A percentile compares a stretch with the other conserved stretches of the same genome.
phyloP scores from a whole-genome alignment of 192 early-diverging fungal genomes.

The Coemansia guatemalensis region DNA sequence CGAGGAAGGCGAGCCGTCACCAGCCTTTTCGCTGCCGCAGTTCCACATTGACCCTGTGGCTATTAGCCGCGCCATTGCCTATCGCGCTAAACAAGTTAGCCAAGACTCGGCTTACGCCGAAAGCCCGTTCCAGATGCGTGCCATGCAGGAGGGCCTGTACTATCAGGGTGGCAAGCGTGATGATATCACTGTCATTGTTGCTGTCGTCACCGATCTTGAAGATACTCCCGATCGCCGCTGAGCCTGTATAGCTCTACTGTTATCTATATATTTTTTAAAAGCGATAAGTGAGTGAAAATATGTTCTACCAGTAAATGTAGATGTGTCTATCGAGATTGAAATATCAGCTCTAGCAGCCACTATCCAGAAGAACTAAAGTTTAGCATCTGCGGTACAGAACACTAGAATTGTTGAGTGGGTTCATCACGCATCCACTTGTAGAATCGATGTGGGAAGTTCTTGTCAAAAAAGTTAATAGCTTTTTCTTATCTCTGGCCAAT shows the following conservation, averaged over 20 bases:
- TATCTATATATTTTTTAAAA: not conserved
- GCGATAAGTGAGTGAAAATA: too few relatives aligned
- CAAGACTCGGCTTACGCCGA: conserved; percentile 74
- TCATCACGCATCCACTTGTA: too few relatives aligned
- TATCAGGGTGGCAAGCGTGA: conserved; percentile 95
- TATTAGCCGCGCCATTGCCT: conserved; percentile 80
- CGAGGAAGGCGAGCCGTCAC: conserved; percentile 6
- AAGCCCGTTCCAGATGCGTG: conserved; percentile 90
- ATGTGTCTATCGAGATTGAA: too few relatives aligned
- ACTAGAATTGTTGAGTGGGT: too few relatives aligned
- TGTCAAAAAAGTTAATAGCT: too few relatives aligned
- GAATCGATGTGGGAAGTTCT: not conserved
- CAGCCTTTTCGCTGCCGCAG: conserved; percentile 37
- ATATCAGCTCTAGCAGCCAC: too few relatives aligned
- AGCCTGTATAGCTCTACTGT: not conserved
- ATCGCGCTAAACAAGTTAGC: conserved; percentile 71
- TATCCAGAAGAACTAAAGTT: too few relatives aligned
- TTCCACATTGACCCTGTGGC: conserved; percentile 66
- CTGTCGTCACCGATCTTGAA: conserved; percentile 76
- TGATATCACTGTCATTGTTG: conserved; percentile 90
- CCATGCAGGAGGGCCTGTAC: conserved; percentile 91
- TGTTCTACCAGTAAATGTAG: too few relatives aligned
- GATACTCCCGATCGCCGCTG: conserved; percentile 70
- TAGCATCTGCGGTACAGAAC: too few relatives aligned
- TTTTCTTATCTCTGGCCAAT: too few relatives aligned